Evolutionary conservation across 1,139 yeast genomes (phyloP).

Genomic region (Nadsonia starkeyi-henricii): DNA sequence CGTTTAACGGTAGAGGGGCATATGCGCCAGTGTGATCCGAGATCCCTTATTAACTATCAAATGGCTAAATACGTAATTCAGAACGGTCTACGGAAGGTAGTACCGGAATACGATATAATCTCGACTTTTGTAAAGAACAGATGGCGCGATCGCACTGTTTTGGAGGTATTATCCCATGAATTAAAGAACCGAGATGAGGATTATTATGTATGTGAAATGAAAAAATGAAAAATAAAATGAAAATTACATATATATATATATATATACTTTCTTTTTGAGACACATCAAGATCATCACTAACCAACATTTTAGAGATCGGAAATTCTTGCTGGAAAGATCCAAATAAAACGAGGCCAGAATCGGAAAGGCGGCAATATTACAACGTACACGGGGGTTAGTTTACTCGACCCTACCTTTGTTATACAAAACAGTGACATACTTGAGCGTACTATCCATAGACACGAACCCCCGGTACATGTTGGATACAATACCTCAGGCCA

Average conservation of each 20-base stretch:
- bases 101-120: background rate
- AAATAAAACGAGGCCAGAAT: background rate
- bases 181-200: background rate
- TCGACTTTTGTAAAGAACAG: background rate
- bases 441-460: background rate
- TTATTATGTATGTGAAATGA: background rate
- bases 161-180: background rate
- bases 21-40: too few species aligned
- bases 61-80: background rate
- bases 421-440: background rate
- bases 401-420: background rate
- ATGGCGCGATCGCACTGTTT: background rate
- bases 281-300: too few species aligned
- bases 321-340: background rate
- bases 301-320: background rate
- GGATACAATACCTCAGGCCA: background rate
- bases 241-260: too few species aligned
- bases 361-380: background rate
- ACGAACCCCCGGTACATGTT: background rate
- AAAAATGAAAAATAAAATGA: too few species aligned
- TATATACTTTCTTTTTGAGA: too few species aligned
- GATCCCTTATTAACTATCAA: background rate
- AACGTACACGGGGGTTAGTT: background rate
- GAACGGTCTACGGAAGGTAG: background rate
- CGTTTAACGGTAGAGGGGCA: too few species aligned